phyloP scores from a whole-genome alignment of 1,284 basidiomycete species.

The Ganoderma sp. region DNA sequence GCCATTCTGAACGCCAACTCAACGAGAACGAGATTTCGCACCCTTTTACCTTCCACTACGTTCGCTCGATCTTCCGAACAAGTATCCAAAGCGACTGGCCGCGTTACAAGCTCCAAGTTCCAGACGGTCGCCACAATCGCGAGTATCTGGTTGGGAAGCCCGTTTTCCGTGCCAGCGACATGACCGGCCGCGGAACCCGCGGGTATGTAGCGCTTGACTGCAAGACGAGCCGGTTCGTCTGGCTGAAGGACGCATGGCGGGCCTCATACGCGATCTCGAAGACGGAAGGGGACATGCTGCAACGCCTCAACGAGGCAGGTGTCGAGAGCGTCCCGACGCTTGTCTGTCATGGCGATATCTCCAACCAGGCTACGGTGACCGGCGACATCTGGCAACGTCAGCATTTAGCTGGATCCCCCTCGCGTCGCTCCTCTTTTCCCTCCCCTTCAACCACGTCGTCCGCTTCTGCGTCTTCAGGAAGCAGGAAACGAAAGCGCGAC shows the following conservation, averaged over 20 bases:
- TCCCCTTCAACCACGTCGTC: not conserved
- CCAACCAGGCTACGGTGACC: slow-evolving; percentile 3
- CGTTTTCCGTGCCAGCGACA: not conserved
- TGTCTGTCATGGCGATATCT: slow-evolving; percentile 7
- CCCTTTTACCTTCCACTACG: slow-evolving; percentile 2
- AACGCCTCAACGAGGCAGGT: not conserved
- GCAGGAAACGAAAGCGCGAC: not conserved
- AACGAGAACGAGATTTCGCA: not conserved
- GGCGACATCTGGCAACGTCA: not conserved
- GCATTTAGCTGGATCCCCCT: not conserved
- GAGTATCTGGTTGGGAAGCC: not conserved
- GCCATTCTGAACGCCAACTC: not conserved
- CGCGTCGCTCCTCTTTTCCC: not conserved
- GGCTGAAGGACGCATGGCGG: slow-evolving; percentile 17
- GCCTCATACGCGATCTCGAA: not conserved
- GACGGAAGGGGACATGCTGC: slow-evolving; percentile 7
- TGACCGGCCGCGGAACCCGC: slow-evolving; percentile 9
- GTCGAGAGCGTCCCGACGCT: slow-evolving; percentile 12
- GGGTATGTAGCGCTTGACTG: slow-evolving; percentile 15
- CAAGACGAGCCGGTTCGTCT: slow-evolving; percentile 3
- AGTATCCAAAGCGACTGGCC: slow-evolving; percentile 8
- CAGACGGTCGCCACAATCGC: not conserved
- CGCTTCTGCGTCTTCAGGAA: not conserved
- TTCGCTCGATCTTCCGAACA: not conserved
- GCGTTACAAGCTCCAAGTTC: slow-evolving; percentile 11